Conservation (phyloP, 345 rosid species). For the Viola odorata region DNA sequence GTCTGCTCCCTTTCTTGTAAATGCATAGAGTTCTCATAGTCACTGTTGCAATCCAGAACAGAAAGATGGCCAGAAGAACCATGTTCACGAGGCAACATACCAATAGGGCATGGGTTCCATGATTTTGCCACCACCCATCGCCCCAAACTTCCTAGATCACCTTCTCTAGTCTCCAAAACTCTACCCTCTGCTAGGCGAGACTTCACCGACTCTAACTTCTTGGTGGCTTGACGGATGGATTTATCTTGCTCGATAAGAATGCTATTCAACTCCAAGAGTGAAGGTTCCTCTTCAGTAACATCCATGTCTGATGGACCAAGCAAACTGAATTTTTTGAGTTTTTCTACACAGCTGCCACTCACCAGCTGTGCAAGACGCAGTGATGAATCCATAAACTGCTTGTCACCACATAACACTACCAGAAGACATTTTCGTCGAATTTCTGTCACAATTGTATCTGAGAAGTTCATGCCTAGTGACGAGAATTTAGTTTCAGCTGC, state of each 20-base stretch:
- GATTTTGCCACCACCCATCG: slow-evolving; percentile 58
- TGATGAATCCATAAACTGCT: slow-evolving; percentile 45
- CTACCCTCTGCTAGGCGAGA: slow-evolving; percentile 24
- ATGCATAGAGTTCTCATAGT: slow-evolving; percentile 6
- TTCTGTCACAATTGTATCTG: slow-evolving; percentile 36
- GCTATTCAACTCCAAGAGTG: slow-evolving; percentile 14
- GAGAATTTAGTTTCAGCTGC: slow-evolving; percentile 25
- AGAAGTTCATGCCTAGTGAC: slow-evolving; percentile 21
- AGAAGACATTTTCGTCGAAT: slow-evolving; percentile 49
- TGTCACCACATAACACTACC: slow-evolving; percentile 35
- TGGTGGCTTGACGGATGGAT: slow-evolving; percentile 40
- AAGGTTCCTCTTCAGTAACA: slow-evolving; percentile 27
- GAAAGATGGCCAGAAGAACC: slow-evolving; percentile 68
- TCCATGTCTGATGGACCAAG: slow-evolving; percentile 21
- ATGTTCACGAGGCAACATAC: slow-evolving; percentile 59
- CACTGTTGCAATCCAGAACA: slow-evolving; percentile 31
- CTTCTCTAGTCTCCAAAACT: slow-evolving; percentile 18
- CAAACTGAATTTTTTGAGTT: slow-evolving; percentile 39
- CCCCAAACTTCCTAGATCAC: slow-evolving; percentile 20
- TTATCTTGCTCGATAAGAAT: slow-evolving; percentile 41
- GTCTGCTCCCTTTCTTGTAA: slow-evolving; percentile 21
- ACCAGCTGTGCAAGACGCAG: slow-evolving; percentile 42
- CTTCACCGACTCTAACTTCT: slow-evolving; percentile 53
- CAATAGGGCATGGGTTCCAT: slow-evolving; percentile 85
- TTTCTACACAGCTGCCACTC: slow-evolving; percentile 35